These are phyloP conservation scores for Bacidia gigantensis DNA, from an alignment of 495 filamentous ascomycete genomes.

Conservation along the genomic window DNA sequence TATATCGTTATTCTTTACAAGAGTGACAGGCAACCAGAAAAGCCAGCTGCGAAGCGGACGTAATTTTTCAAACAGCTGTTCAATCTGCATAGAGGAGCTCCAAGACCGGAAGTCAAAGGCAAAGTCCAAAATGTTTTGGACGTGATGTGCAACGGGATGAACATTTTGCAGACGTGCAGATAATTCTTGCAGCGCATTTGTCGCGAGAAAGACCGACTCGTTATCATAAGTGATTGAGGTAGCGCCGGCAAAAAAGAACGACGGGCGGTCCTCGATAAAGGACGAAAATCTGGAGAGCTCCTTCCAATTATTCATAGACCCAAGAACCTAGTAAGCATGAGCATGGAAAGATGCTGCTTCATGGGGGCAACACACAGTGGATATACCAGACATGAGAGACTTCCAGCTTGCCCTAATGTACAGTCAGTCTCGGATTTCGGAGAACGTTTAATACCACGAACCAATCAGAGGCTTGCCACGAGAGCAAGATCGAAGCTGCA, in stretches of 20 bases:
- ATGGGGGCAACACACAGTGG: constrained; percentile 43
- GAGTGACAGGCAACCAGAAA: constrained; percentile 78
- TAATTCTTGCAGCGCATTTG: constrained; percentile 54
- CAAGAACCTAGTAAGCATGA: constrained; percentile 46
- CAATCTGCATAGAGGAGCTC: constrained; percentile 41
- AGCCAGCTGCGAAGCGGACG: constrained; percentile 81
- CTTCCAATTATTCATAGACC: constrained; percentile 88
- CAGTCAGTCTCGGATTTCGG: constrained; percentile 14
- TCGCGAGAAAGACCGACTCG: constrained; percentile 48
- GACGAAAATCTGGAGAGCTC: constrained; percentile 73
- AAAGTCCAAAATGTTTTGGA: constrained; percentile 70
- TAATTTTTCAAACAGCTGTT: constrained; percentile 77
- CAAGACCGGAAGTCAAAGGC: constrained; percentile 64
- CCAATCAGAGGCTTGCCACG: constrained; percentile 97
- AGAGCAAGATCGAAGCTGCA: constrained; percentile 80
- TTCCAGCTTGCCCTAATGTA: constrained; percentile 71
- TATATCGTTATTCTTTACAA: constrained; percentile 42
- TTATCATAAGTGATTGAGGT: constrained; percentile 53
- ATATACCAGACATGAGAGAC: constrained; percentile 81
- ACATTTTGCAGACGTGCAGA: constrained; percentile 58
- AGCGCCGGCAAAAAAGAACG: constrained; percentile 41
- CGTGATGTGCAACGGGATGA: constrained; percentile 56
- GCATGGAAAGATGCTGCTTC: background rate
- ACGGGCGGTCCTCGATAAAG: constrained; percentile 56
- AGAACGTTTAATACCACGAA: constrained; percentile 31